Percentiles rank a stretch among this genome's conserved stretches.
Evolutionary conservation across 257 asterid genomes (phyloP).

Genomic region (Capsicum chinense): DNA sequence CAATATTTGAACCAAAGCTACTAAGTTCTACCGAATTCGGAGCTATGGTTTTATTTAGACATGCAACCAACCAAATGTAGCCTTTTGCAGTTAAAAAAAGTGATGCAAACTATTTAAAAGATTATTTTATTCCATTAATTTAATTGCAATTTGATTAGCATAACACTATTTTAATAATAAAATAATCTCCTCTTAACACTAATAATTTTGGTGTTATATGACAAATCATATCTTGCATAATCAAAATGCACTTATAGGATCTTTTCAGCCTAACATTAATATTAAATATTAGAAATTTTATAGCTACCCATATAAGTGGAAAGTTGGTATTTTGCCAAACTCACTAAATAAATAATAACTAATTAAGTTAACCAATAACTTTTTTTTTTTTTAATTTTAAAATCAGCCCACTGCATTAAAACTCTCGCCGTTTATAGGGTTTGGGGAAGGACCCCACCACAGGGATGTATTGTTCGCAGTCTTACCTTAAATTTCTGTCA

Average conservation of each 20-base stretch:
- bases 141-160: not conserved
- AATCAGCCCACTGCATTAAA: no score
- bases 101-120: not conserved
- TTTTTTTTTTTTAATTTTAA: no score
- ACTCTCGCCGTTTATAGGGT: no score
- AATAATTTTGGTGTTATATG: not conserved
- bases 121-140: not conserved
- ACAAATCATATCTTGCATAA: not conserved
- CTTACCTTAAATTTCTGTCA: no score
- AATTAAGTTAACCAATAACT: not conserved
- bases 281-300: not conserved
- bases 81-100: not conserved
- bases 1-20: no score
- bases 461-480: no score
- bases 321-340: conserved; percentile 24
- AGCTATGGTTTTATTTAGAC: not conserved
- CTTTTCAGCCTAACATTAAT: conserved; percentile 14
- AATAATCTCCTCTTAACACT: not conserved
- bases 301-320: not conserved
- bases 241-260: conserved; percentile 20
- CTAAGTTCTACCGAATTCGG: no score
- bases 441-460: no score
- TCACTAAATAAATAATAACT: not conserved
- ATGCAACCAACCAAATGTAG: conserved; percentile 42
- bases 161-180: not conserved